Base-by-base conservation (phyloP, 2,329 filamentous ascomycete genomes). In the Fusarium praegraminearum region DNA sequence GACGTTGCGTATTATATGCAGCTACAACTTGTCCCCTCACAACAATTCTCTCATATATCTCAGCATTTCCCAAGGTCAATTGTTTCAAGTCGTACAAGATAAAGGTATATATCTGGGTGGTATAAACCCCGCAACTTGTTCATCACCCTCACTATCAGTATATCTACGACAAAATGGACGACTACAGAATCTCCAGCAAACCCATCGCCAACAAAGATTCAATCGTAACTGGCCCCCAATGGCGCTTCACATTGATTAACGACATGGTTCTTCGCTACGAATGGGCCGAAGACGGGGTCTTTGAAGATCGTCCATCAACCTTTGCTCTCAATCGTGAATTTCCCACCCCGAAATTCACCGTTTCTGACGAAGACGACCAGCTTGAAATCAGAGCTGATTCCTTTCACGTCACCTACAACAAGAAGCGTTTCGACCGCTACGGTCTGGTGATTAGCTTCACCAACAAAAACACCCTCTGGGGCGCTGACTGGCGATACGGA, bases 281-380 rank as follows among this genome's bases (percentile, higher is more conserved):
- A 77, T 91, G 87, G 86, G 83, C 88, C 1, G 79, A 82, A 13
- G 87, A 90, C 65, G 83, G 84, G 50, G 73, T 79, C 35, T 91
- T 90, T 70, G 89, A 90, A 73, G 87, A 91, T 73, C 83, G 88
- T 7, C 85, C 86, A 0, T 90, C 87, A 1, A 86, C 85, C 12
- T 88, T 90, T 73, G 89, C 88, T n/a, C 80, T 87, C 58, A 85
- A 87, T 66, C 82, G 88, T 28, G 50, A 56, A 33, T 76, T 86
- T 28, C 77, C 82, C 2, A 60, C 64, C 2, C 81, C 84, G 1
- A 73, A 83, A 43, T 88, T 85, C 70, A 80, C 80, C 7, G 78
- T 86, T 49, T 78, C 82, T 56, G 83, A 89, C 22, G 77, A 76
- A 15, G 77, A 82, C 3, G 76, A 82, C 26, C 72, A 76, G 15